Conservation (phyloP, 1,139 yeast species). For the Pichia sp. region DNA sequence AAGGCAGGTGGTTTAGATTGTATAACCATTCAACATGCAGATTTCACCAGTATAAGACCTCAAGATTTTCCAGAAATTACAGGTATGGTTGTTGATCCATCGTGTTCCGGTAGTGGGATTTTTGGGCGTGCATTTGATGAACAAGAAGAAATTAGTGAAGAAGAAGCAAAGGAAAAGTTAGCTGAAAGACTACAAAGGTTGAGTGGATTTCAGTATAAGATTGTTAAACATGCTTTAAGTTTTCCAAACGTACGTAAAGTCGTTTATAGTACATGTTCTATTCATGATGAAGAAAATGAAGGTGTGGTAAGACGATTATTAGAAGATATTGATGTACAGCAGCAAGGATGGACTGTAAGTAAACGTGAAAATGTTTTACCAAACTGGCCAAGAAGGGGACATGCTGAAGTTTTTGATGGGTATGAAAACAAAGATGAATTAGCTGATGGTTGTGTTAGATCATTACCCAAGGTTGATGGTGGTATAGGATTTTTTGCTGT, state of each 20-base stretch:
- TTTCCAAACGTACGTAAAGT: slow-evolving; percentile 73
- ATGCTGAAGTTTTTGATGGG: slow-evolving; percentile 53
- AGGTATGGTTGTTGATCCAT: slow-evolving; percentile 89
- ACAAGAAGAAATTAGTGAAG: slow-evolving; percentile 33
- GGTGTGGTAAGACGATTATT: slow-evolving; percentile 76
- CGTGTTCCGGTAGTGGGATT: slow-evolving; percentile 96
- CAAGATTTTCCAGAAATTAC: slow-evolving; percentile 57
- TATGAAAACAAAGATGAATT: slow-evolving; percentile 43
- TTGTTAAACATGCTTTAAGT: slow-evolving; percentile 79
- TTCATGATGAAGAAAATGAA: slow-evolving; percentile 91
- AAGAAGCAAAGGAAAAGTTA: slow-evolving; percentile 20
- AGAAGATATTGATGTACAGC: slow-evolving; percentile 52
- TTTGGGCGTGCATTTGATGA: slow-evolving; percentile 75
- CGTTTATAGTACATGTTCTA: slow-evolving; percentile 94
- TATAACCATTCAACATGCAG: slow-evolving; percentile 71
- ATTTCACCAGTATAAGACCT: slow-evolving; percentile 70
- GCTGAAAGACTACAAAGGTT: slow-evolving; percentile 62
- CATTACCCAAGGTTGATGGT: slow-evolving; percentile 75
- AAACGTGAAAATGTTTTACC: slow-evolving; percentile 63
- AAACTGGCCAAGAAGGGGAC: slow-evolving; percentile 80
- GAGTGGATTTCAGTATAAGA: slow-evolving; percentile 78
- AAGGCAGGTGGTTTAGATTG: slow-evolving; percentile 67
- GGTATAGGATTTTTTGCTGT: slow-evolving; percentile 98
- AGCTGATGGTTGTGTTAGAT: slow-evolving; percentile 85
- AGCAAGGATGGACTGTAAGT: slow-evolving; percentile 72